Base-by-base conservation (phyloP, 2,329 filamentous ascomycete species). In the Dothidotthia symphoricarpi region DNA sequence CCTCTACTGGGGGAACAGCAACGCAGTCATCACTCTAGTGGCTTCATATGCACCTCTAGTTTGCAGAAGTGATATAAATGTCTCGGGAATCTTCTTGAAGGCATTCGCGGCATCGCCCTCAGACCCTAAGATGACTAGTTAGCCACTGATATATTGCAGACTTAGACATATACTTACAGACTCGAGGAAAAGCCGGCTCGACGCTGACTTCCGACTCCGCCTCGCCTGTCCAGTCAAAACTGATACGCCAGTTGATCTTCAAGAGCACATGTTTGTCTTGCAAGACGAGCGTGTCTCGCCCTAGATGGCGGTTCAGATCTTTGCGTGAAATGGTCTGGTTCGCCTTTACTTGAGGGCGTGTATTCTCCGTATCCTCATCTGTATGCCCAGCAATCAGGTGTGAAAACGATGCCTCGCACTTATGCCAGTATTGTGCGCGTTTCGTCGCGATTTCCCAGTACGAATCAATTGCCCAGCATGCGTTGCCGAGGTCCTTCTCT, bases 191-290 rank as follows among this genome's bases (percentile, higher is more conserved):
- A 4, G 76, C 75, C 2, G 80, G 68, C 45, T 78, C 59, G 9
- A 82, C 69, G 4, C 67, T 68, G 12, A 86, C 64, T 29, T 70
- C 69, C 49, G 77, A 85, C 53, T 77, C 75, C 4, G 81, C 83
- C 56, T 87, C 84, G 5, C 84, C 84, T 0, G 82, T 83, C 83
- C 83, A 87, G 61, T 87, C 83, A 53, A 87, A 85, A 2, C 66
- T 64, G 28, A 85, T 80, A 31, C 64, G 69, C 84, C 84, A 88
- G 39, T 74, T 70, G 1, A 87, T 66, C 16, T 78, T 73, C 4
- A 82, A 38, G 9, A 70, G 60, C 2, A 75, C 69, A 8, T 67
- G 43, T 1, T 61, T 57, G 1, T 68, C 61, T 59, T 32, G 64
- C 37, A 67, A 50, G 46, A 34, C 55, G 35, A 51, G 50, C 3